Base-by-base conservation (phyloP, 768 basidiomycete genomes). In the Naganishia kalamii region DNA sequence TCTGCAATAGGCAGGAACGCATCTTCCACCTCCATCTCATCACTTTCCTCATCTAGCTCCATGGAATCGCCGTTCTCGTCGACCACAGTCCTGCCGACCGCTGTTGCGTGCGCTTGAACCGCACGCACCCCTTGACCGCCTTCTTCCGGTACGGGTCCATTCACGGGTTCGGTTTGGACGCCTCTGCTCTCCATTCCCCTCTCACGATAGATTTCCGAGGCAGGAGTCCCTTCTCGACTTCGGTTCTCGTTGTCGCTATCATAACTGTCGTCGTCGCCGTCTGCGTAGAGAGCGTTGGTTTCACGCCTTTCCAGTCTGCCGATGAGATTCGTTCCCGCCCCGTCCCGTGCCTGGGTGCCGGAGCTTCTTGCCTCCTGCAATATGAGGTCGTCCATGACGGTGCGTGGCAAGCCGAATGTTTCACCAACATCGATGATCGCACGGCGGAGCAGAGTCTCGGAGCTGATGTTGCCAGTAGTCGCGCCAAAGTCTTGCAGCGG, bases 111-210 rank as follows among this genome's bases (percentile, higher is more conserved):
- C 54, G n/a, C 35, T 40, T 33, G 21, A 19, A n/a, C 13, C n/a
- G 32, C 21, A n/a, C 11, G 10, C 21, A n/a, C 51, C 33, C 13
- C 51, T 35, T 19, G 15, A 4, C 37, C 11, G 54, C 21, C 19
- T 15, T 37, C 23, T 4, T 25, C 32, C 48, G 27, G 21, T n/a
- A 37, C 35, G 11, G 8, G 13, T 17, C 30, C 51, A 19, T 52
- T 35, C 23, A 21, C 3, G 2, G 37, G 1, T 32, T 57, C 54
- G 23, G 54, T 57, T 21, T 57, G 54, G 12, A 40, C 37, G 21
- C 21, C 54, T n/a, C 13, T 57, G 54, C 54, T 57, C 27, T 37
- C 54, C 54, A 57, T 57, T n/a, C 54, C 54, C 23, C 17, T 57
- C 25, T 57, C 54, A 25, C 54, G 54, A 40, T 40, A 40, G 10